Base-by-base conservation (phyloP, 2,329 filamentous ascomycete species). In the Raffaelea arxii region DNA sequence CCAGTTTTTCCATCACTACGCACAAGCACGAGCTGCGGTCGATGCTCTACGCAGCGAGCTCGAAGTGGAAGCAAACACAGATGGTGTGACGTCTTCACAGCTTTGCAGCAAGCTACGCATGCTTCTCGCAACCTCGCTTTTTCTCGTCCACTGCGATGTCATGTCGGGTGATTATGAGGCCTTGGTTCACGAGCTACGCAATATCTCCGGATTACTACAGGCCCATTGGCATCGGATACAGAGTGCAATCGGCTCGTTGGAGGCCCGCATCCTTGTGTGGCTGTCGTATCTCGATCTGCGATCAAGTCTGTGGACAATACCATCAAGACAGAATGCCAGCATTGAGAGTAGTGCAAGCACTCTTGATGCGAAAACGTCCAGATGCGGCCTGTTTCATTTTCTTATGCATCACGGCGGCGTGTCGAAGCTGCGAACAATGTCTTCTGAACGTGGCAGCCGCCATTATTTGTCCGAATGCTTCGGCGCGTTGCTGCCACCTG, bases 1-100 rank as follows among this genome's bases (percentile, higher is more conserved):
- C n/a, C n/a, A n/a, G n/a, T n/a, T n/a, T n/a, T n/a, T n/a, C 18
- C 44, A 40, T 6, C 49, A 51, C 38, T 49, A 51, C n/a, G 41
- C 49, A 2, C 41, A 41, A 10, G 49, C 49, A 4, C 38, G 44
- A 2, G 30, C 21, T 2, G 44, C 39, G 4, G 45, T 43, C 2
- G 45, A 47, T 21, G 19, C 19, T 9, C 9, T 50, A 18, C 39
- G 32, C 2, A 22, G 10, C 3, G 42, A 44, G 30, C 42, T 44
- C 21, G 30, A 21, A n/a, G 16, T 7, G 7, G 32, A 36, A 18
- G 32, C 32, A 6, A 12, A 16, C 7, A 36, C 6, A 9, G 32
- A 6, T 16, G 14, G 32, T 6, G 14, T 12, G 6, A 6, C 27
- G 9, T 32, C 27, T 9, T 32, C 27, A 16, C 16, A n/a, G 19